Evolutionary conservation across 306 rosid genomes (phyloP), one percentile per base, ranked within the genome.

Genomic region (Sicyos edulis): DNA sequence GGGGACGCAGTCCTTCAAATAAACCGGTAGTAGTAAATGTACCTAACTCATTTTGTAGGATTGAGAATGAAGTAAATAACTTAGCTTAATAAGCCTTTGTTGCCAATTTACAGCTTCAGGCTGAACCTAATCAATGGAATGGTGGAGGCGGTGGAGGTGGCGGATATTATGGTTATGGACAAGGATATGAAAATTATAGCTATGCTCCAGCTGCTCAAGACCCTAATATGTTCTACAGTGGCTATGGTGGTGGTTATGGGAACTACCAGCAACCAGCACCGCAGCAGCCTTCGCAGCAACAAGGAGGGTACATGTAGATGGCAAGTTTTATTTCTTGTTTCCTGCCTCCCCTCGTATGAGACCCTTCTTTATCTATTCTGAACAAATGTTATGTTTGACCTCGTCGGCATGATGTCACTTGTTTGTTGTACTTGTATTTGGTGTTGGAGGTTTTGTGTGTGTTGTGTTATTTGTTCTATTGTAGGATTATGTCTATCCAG

Each of bases 1-100:
- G 99, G 99, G 99, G 99, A 44, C 99, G 96, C 15, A 93, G 96
- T 75, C 99, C 96, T 81, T 63, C 99, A 50, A 93, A 88, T 86
- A 93, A 93, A 80, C 97, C 87, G 97, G 99, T 91, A 50, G 24
- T 42, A 74, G 70, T 73, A 32, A 22, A 14, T 37, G 15, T 45
- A 24, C 4, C 17, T 29, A 24, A 16, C 50, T 52, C 17, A 10
- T 17, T 2, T n/a, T 32, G 32, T 17, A 19, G 44, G 3, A 7
- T 74, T 74, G 10, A 15, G 15, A 6, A 20, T 5, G 10, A 42
- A 73, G 40, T 17, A 21, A 5, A 21, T 29, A 59, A 74, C 53
- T 26, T 15, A 56, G 62, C 73, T 62, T 52, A 50, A 20, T 8
- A 53, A 50, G 19, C 21, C 51, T n/a, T 17, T 81, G 7, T 47